Evolutionary conservation across 441 rosid genomes (phyloP), one percentile per base, ranked within the genome.

Genomic region (Bruguiera hainesii): DNA sequence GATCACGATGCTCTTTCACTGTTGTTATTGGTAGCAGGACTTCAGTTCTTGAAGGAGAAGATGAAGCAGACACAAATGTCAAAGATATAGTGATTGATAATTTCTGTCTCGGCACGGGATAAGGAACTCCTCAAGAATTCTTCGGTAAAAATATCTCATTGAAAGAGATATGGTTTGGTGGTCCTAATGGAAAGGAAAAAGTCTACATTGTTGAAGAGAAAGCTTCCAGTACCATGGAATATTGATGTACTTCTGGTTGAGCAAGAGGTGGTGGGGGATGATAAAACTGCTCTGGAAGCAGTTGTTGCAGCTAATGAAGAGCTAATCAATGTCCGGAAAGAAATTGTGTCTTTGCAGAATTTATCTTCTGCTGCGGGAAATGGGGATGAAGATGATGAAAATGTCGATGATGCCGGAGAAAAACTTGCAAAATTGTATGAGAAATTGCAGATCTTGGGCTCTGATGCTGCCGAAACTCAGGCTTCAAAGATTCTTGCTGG

Each of bases 401-500:
- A 28, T 68, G 65, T 51, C 6, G 79, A 75, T 64, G 89, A 86
- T 73, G 29, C 75, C 7, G 97, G 97, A 68, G 97, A 88, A 75
- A 84, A 76, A 81, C 89, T 90, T 46, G 81, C 78, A 56, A 91
- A 86, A 61, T 58, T 88, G 73, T 90, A 90, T 73, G 97, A 90
- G 55, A 85, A 79, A 64, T 78, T 90, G 75, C 88, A 88, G 79
- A 80, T 85, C 63, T 76, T 90, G 78, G 92, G 95, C 53, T 84
- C 94, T 62, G 97, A 90, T 82, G 92, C 90, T 65, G 92, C 92
- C 46, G 97, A 90, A 80, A 83, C 92, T 60, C 90, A 90, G 74
- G 95, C 92, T 49, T 84, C 97, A 4, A 90, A 88, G 76, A 90
- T 90, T 77, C 92, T 90, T 68, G 90, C 97, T 21, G 97, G 97